Base-by-base conservation (phyloP, 495 filamentous ascomycete genomes). In the Sordaria brevicollis region DNA sequence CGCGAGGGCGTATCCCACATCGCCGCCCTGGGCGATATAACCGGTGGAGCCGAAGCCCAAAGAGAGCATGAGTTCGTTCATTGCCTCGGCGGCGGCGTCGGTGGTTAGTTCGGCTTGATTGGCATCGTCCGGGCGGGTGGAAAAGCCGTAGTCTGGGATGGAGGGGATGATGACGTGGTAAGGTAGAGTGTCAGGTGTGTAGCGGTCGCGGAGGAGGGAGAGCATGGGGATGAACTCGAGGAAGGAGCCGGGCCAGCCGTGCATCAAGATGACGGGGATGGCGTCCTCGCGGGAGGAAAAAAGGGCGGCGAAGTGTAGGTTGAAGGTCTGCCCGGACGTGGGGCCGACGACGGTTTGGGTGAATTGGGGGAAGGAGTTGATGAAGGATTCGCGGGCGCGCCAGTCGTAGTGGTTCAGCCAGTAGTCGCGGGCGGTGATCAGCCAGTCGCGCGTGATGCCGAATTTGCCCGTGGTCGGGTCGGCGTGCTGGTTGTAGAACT, bases 81-180 rank as follows among this genome's bases (percentile, higher is more conserved):
- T 67, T 4, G 89, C 74, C 17, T 80, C 79, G 7, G 86, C 79
- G 3, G 81, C 76, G 34, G 85, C 81, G 0, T 72, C 31, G 2
- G 80, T 74, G 8, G 57, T 76, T 67, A 86, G 86, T 68, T 90
- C 79, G 6, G 73, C 75, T n/a, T n/a, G n/a, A n/a, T n/a, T n/a
- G 65, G 86, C 79, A 7, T 87, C 66, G 1, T 86, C 84, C 13
- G 84, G 81, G 0, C 81, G 77, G 8, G 83, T 83, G 0, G 89
- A 91, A 65, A 89, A 87, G 1, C 82, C 80, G 71, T 87, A 92
- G 5, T 88, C 89, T 0, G 90, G 88, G 8, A 91, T 76, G 0
- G 85, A 89, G 0, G 90, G 89, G 0, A 90, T 84, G 68, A 92
- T 84, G 68, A 92, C 70, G 68, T 92, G 88, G 74, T 88, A 92